These are phyloP conservation scores for Xylariaceae sp. DNA, from an alignment of 2,329 filamentous ascomycete species.

Conservation along the genomic window DNA sequence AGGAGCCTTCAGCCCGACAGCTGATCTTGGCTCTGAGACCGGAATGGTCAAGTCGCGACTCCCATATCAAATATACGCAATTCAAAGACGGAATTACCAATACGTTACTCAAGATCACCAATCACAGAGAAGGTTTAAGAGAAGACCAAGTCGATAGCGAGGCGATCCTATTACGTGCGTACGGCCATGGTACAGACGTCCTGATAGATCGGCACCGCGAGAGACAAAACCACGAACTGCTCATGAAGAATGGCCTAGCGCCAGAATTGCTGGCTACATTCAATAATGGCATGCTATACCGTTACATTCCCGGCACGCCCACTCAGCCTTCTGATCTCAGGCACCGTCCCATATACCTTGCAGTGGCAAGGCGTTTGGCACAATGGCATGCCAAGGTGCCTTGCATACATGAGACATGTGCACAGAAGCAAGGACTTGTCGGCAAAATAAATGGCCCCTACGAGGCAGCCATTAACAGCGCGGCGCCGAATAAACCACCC, in stretches of 20 bases:
- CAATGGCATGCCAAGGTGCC: conserved; percentile 84
- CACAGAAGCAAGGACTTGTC: conserved; percentile 33
- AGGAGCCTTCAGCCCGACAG: conserved; percentile 71
- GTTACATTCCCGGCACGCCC: conserved; percentile 77
- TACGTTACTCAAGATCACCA: conserved; percentile 77
- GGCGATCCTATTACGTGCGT: conserved; percentile 84
- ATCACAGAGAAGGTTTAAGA: conserved; percentile 58
- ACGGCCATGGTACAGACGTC: conserved; percentile 89
- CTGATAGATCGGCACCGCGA: conserved; percentile 92
- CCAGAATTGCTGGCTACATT: conserved; percentile 87
- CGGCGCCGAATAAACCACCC: conserved; percentile 64
- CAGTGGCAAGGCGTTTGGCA: conserved; percentile 77
- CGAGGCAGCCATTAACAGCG: conserved; percentile 41
- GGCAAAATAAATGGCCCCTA: conserved; percentile 26
- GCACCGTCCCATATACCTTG: conserved; percentile 70
- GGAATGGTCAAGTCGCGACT: conserved; percentile 72
- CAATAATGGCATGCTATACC: conserved; percentile 92
- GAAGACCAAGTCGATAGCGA: conserved; percentile 62
- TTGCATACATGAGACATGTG: conserved; percentile 41
- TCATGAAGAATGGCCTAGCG: conserved; percentile 78
- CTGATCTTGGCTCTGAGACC: conserved; percentile 78
- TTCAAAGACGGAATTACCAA: conserved; percentile 99
- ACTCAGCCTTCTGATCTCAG: conserved; percentile 78
- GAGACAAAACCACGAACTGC: conserved; percentile 75
- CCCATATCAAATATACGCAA: conserved; percentile 76